A percentile compares a stretch with the other conserved stretches of the same genome.
Conservation (phyloP, 768 basidiomycete species). For the Mrakia blollopis region DNA sequence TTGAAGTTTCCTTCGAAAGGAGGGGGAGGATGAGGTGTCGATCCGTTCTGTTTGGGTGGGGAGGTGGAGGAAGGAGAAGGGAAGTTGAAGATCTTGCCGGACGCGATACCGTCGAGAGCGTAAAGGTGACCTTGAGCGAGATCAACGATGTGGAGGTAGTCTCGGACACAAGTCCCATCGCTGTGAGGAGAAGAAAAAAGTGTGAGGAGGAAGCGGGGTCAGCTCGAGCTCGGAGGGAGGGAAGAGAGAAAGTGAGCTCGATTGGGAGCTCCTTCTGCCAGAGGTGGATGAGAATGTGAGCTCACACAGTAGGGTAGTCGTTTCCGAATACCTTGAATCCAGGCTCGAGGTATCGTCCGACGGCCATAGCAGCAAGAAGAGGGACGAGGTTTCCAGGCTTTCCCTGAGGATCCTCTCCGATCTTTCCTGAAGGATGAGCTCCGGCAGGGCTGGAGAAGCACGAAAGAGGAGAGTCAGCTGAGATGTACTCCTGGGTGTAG, state of each 20-base stretch:
- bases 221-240: neutral
- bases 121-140: slow-evolving; percentile 89
- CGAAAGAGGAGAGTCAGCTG: slow-evolving; percentile 2
- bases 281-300: slow-evolving; percentile 11
- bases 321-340: slow-evolving; percentile 83
- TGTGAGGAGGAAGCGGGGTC: neutral
- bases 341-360: slow-evolving; percentile 70
- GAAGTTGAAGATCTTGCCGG: slow-evolving; percentile 25
- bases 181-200: neutral
- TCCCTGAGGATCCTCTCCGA: slow-evolving; percentile 95
- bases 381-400: slow-evolving; percentile 92
- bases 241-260: neutral
- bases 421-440: slow-evolving; percentile 90
- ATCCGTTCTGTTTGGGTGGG: neutral
- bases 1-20: slow-evolving; percentile 57
- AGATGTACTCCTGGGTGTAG: neutral
- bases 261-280: neutral
- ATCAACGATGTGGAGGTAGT: slow-evolving; percentile 65
- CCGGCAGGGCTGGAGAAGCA: slow-evolving; percentile 73
- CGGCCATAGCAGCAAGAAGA: slow-evolving; percentile 86
- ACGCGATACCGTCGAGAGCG: slow-evolving; percentile 72
- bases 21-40: neutral
- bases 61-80: neutral
- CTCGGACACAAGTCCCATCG: slow-evolving; percentile 34
- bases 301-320: slow-evolving; percentile 89